These are phyloP conservation scores for Aspergillus bombycis DNA, from an alignment of 2,329 filamentous ascomycete species.

Conservation along the genomic window DNA sequence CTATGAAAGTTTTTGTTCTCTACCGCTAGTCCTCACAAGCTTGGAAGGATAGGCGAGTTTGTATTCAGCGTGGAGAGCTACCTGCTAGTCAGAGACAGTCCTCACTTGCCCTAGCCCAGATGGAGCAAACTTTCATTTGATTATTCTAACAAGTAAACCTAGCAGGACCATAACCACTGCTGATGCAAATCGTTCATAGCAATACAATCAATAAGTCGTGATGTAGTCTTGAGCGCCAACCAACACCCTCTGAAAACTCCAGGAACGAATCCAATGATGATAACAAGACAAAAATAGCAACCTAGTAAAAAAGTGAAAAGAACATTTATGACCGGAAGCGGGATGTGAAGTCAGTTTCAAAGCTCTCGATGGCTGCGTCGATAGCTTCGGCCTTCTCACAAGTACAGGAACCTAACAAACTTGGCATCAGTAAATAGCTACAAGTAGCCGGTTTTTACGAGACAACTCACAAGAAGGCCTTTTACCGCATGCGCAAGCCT, in stretches of 20 bases:
- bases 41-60: not conserved
- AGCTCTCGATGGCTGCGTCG: conserved; percentile 59
- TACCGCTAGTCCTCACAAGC: not conserved
- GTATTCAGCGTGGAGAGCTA: not conserved
- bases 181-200: conserved; percentile 1
- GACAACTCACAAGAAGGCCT: conserved; percentile 63
- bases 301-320: not conserved
- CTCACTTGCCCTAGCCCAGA: not conserved
- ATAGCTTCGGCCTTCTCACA: conserved; percentile 74
- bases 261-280: not conserved
- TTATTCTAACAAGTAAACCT: not conserved
- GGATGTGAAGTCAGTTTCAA: conserved; percentile 87
- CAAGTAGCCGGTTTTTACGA: not conserved
- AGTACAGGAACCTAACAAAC: conserved; percentile 68
- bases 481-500: conserved; percentile 76
- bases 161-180: not conserved
- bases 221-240: not conserved
- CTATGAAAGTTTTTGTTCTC: not conserved
- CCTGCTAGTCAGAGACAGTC: not conserved
- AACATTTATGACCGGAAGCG: conserved; percentile 35
- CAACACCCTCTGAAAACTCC: conserved; percentile 18
- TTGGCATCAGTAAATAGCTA: conserved; percentile 17
- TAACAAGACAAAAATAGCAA: not conserved
- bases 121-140: not conserved
- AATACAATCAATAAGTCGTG: not conserved